These are phyloP conservation scores for Xylaria sp. DNA, from an alignment of 2,329 filamentous ascomycete species.

Conservation along the genomic window DNA sequence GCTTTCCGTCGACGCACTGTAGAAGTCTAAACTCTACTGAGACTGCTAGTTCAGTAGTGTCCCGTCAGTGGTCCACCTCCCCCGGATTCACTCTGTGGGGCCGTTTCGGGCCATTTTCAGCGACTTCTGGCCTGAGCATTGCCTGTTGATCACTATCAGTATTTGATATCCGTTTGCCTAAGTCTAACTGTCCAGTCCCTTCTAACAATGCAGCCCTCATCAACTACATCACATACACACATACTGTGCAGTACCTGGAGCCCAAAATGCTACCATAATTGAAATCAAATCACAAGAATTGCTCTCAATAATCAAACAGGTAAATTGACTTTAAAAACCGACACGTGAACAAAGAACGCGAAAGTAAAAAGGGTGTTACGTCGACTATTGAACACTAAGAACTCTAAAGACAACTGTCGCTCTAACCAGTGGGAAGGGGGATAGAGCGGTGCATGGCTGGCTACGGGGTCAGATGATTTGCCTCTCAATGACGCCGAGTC, in stretches of 20 bases:
- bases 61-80: slow-evolving; percentile 29
- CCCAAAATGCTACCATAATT: neutral
- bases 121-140: neutral
- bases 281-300: neutral
- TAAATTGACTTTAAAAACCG: neutral
- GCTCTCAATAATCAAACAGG: neutral
- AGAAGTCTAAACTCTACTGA: slow-evolving; percentile 23
- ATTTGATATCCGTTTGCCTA: neutral
- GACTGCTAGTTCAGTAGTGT: slow-evolving; percentile 20
- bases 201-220: neutral
- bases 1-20: slow-evolving; percentile 13
- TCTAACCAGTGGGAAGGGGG: neutral
- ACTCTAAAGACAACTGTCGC: neutral
- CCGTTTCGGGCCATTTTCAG: slow-evolving; percentile 5
- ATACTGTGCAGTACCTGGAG: neutral
- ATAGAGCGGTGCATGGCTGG: neutral
- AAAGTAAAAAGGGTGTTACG: neutral
- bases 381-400: neutral
- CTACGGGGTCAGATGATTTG: slow-evolving; percentile 16
- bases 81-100: slow-evolving; percentile 33
- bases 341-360: neutral
- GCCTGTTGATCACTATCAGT: neutral
- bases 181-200: neutral
- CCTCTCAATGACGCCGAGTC: slow-evolving; percentile 8
- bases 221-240: neutral